Evolutionary conservation across 768 basidiomycete species (phyloP).

Genomic region (Tylopilus rubrobrunneus): DNA sequence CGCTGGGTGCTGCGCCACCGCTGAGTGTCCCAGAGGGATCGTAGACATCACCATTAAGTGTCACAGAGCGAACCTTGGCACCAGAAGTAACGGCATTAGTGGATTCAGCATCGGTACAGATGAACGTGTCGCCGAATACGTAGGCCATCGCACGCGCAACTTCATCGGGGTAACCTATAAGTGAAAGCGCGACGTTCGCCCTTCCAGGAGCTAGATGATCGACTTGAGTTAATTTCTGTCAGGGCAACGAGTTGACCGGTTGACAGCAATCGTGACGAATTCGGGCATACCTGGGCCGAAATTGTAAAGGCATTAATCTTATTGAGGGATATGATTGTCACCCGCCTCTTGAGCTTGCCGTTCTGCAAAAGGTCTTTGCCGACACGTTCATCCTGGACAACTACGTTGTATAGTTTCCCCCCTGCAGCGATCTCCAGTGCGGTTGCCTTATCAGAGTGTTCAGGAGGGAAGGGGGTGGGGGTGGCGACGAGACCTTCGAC

Average conservation of each 20-base stretch:
- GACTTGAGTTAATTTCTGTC: slow-evolving; percentile 74
- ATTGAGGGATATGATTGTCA: slow-evolving; percentile 91
- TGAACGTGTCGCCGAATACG: slow-evolving; percentile 90
- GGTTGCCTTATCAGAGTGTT: slow-evolving; percentile 75
- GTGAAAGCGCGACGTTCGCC: slow-evolving; percentile 81
- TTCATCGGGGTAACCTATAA: slow-evolving; percentile 78
- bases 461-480: slow-evolving; percentile 70
- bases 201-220: slow-evolving; percentile 71
- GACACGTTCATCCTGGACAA: slow-evolving; percentile 86
- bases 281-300: slow-evolving; percentile 42
- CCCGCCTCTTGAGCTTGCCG: slow-evolving; percentile 75
- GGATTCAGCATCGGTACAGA: slow-evolving; percentile 84
- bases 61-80: slow-evolving; percentile 72
- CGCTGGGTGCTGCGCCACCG: slow-evolving; percentile 82
- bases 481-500: slow-evolving; percentile 92
- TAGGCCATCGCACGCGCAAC: slow-evolving; percentile 87
- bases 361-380: slow-evolving; percentile 82
- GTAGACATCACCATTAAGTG: slow-evolving; percentile 92
- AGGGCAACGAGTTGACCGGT: neutral
- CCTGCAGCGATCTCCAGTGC: slow-evolving; percentile 94
- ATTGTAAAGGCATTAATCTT: slow-evolving; percentile 73
- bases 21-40: slow-evolving; percentile 93
- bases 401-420: slow-evolving; percentile 85
- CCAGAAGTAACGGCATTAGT: slow-evolving; percentile 88
- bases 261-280: neutral